Evolutionary conservation across 352 stramenopile genomes (phyloP), one percentile per base, ranked within the genome.

Genomic region (Phytopythium cucurbitacearum): DNA sequence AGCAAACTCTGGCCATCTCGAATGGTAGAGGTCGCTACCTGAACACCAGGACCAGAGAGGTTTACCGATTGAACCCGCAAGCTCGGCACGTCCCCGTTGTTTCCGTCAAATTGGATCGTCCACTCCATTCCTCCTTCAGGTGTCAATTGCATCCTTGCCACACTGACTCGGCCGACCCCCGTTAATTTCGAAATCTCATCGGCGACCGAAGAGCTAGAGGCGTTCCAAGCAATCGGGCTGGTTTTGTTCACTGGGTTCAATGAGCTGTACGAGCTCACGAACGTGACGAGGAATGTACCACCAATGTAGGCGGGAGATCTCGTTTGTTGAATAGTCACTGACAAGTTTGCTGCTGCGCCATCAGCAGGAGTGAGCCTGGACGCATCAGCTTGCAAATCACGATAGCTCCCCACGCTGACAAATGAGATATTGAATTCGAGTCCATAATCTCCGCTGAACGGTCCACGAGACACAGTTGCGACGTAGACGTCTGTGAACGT

Each of bases 41-140:
- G 67, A 3, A 77, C 75, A 0, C 49, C 60, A 5, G 58, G 57
- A 3, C 77, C 79, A 0, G 79, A 87, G 8, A 92, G 44, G n/a
- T 87, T 88, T 6, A 85, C 4, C 7, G 71, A 73, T 13, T 49
- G 57, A 13, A 60, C 60, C 3, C 54, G 54, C 51, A 92, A 62
- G 33, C 54, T 59, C 0, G 45, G 40, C 10, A 92, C 41, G 35
- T 84, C 70, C 2, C 79, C 81, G 49, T 88, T 77, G 62, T 90
- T 92, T 15, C 64, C 56, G 0, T 62, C 28, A 43, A 92, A 92
- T 32, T 73, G 75, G 7, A 92, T 57, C 3, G 60, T 85, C 81
- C 81, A 92, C 34, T 72, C 69, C 63, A 78, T 85, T 2, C 55
- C 74, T 12, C 79, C 75, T 52, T 92, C 81, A 1, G 79, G 62